A percentile compares a stretch with the other conserved stretches of the same genome.
These are phyloP conservation scores for Fragaria nilgerrensis DNA, from an alignment of 306 rosid genomes.

Conservation along the genomic window DNA sequence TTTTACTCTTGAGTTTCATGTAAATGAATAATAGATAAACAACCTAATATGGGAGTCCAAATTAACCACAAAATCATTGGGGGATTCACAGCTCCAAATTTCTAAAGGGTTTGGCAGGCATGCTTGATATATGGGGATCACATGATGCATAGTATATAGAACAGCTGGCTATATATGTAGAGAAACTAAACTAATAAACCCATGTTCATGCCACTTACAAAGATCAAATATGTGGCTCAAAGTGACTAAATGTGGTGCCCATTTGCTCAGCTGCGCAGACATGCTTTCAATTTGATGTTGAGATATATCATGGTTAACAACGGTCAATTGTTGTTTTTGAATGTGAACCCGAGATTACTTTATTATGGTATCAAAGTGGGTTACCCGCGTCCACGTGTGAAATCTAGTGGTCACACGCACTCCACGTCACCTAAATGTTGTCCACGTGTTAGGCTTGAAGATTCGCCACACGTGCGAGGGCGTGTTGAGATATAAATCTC, in stretches of 20 bases:
- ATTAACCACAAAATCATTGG: neutral
- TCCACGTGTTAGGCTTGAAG: too few species aligned
- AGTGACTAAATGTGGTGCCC: slow-evolving; percentile 10
- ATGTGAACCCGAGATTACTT: too few species aligned
- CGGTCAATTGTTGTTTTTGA: too few species aligned
- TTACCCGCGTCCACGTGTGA: too few species aligned
- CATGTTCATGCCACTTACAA: neutral
- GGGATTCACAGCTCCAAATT: neutral
- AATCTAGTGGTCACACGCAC: too few species aligned
- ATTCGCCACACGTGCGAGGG: too few species aligned
- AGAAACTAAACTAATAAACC: neutral
- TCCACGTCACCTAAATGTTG: too few species aligned
- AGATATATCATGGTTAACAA: too few species aligned
- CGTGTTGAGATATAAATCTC: too few species aligned
- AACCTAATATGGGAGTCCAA: neutral
- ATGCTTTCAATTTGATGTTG: neutral
- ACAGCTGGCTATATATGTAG: neutral
- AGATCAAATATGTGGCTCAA: neutral
- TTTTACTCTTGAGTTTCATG: too few species aligned
- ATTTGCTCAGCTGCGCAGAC: neutral
- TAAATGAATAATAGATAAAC: too few species aligned
- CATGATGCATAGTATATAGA: neutral
- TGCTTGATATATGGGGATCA: neutral
- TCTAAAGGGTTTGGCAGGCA: neutral
- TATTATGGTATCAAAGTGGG: too few species aligned